A percentile compares a stretch with the other conserved stretches of the same genome.
Conservation (phyloP, 31 red algal genomes). For the Porphyra umbilicalis region DNA sequence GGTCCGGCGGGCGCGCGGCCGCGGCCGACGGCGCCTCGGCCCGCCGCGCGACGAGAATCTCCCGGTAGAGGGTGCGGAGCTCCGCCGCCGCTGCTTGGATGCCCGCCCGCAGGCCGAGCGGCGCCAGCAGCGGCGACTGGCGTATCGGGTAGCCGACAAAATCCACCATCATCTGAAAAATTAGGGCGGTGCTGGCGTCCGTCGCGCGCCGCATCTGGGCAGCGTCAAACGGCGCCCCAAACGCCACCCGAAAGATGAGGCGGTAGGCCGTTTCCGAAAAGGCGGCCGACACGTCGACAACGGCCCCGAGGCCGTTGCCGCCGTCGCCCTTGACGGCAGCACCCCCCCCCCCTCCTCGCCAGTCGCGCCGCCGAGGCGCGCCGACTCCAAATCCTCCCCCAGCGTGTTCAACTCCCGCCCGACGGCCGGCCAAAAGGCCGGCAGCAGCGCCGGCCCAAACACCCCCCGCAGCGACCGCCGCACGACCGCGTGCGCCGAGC, state of each 20-base stretch:
- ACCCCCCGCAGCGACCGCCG: conserved; percentile 8
- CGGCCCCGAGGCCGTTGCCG: background rate
- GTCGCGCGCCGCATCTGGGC: conserved; percentile 1
- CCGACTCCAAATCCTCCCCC: background rate
- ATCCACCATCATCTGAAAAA: conserved; percentile 21
- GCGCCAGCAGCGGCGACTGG: conserved; percentile 1
- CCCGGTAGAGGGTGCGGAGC: conserved; percentile 1
- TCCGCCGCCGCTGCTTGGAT: background rate
- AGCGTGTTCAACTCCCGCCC: conserved; percentile 2
- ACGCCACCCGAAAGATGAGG: conserved; percentile 25
- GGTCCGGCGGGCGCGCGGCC: conserved; percentile 3
- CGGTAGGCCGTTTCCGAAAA: conserved; percentile 8
- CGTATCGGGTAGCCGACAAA: conserved; percentile 24
- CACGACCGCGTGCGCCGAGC: conserved; percentile 3
- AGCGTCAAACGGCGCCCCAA: conserved; percentile 8
- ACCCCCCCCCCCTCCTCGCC: background rate
- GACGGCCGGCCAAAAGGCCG: conserved; percentile 6
- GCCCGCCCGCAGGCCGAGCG: conserved; percentile 6
- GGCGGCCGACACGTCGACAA: conserved; percentile 2
- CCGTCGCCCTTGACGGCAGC: background rate
- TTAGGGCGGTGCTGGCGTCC: background rate
- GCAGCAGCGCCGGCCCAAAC: conserved; percentile 15
- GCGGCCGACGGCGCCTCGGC: conserved; percentile 1
- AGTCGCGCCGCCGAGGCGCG: background rate
- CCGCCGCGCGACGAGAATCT: conserved; percentile 2